A percentile compares a stretch with the other conserved stretches of the same genome.
Evolutionary conservation across 2,329 filamentous ascomycete genomes (phyloP).

Genomic region (Emericellopsis cladophorae): DNA sequence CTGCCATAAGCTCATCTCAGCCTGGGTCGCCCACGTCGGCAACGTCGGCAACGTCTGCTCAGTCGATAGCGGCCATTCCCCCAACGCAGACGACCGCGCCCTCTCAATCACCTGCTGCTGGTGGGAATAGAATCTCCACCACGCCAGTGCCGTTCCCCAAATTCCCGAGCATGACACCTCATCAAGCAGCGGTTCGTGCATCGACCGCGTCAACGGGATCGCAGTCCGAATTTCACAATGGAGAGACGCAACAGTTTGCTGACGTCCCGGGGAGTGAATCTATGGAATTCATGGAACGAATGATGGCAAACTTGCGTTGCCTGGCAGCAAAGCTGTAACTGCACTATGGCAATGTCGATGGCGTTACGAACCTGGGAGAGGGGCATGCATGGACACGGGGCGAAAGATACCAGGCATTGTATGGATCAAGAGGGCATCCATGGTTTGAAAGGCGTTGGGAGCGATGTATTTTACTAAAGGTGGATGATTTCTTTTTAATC

Average conservation of each 20-base stretch:
- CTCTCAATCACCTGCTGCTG: not conserved
- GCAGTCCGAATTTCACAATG: not conserved
- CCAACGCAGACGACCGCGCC: slow-evolving; percentile 1
- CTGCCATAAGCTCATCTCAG: slow-evolving; percentile 21
- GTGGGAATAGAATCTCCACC: slow-evolving; percentile 8
- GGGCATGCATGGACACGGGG: no score
- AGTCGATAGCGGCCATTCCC: slow-evolving; percentile 3
- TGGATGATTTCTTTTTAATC: no score
- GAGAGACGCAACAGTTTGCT: slow-evolving; percentile 17
- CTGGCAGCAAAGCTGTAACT: slow-evolving; percentile 5
- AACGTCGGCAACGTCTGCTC: not conserved
- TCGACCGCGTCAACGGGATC: not conserved
- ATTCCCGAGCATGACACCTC: slow-evolving; percentile 3
- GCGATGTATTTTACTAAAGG: no score
- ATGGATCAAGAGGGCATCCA: no score
- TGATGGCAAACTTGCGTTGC: slow-evolving; percentile 36
- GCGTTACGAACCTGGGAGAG: no score
- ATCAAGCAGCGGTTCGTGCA: slow-evolving; percentile 3
- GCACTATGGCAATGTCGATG: not conserved
- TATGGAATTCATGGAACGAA: slow-evolving; percentile 36
- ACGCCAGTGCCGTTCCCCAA: slow-evolving; percentile 15
- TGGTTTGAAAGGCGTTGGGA: no score
- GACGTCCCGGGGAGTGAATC: slow-evolving; percentile 29
- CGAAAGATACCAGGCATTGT: no score
- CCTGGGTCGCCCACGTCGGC: not conserved